A percentile compares a stretch with the other conserved stretches of the same genome.
Conservation (phyloP, 2,329 filamentous ascomycete species). For the Penicillium corylophilum region DNA sequence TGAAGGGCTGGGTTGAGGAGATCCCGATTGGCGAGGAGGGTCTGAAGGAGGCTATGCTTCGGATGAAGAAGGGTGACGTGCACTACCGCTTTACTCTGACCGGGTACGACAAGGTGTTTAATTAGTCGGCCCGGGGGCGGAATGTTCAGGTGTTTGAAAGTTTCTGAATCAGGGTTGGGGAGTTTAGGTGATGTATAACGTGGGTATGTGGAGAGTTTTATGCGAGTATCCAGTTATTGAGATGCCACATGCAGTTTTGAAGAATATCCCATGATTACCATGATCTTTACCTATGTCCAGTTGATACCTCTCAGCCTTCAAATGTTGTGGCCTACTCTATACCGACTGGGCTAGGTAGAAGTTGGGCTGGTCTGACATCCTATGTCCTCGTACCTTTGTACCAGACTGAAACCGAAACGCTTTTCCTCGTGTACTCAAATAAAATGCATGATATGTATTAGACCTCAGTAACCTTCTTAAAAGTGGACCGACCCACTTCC, state of each 20-base stretch:
- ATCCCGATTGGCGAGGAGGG: constrained; percentile 71
- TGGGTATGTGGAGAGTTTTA: neutral
- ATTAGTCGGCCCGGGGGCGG: constrained; percentile 1
- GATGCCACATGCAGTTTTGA: neutral
- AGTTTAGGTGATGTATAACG: neutral
- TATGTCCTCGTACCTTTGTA: neutral
- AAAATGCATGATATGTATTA: neutral
- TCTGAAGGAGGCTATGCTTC: constrained; percentile 67
- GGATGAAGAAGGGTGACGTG: constrained; percentile 69
- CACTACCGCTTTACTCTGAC: constrained; percentile 70
- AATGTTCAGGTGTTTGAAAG: neutral
- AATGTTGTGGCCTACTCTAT: neutral
- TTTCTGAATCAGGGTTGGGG: neutral
- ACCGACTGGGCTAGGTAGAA: neutral
- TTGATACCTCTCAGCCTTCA: neutral
- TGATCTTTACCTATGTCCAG: neutral
- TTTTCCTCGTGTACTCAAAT: too few relatives aligned
- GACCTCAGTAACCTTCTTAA: neutral
- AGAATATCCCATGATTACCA: neutral
- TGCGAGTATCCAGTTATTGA: neutral
- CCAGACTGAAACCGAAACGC: neutral
- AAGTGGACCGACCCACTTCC: neutral
- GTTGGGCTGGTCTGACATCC: neutral
- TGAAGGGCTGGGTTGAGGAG: constrained; percentile 68
- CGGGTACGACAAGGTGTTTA: constrained; percentile 40